Base-by-base conservation (phyloP, 2,329 filamentous ascomycete genomes). In the Penicillium crustosum region DNA sequence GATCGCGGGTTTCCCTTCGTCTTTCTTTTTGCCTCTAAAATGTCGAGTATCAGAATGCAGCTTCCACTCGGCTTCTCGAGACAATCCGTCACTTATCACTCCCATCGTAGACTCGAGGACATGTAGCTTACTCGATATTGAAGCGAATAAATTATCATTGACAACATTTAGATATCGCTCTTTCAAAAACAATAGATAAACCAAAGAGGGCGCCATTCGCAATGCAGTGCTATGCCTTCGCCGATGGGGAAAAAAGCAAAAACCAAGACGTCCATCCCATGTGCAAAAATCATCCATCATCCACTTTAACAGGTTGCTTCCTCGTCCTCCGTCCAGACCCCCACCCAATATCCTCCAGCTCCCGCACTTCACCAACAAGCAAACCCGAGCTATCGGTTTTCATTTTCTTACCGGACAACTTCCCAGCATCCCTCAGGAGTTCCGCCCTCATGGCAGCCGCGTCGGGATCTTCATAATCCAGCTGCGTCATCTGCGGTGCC, bases 391-490 rank as follows among this genome's bases (percentile, higher is more conserved):
- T 50, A 13, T 63, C 58, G 19, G 62, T 53, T 17, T 56, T 51
- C 15, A 57, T 55, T 5, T 63, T 57, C 53, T 72, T 71, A 17
- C 78, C 58, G 65, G 79, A 60, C 67, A 81, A 33, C 66, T 83
- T 66, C 68, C 79, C 61, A 0, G 72, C 71, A 52, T 71, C 60
- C 5, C 80, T 79, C 61, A 82, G 79, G 29, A 80, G 81, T 38
- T 80, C 81, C 35, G 84, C 82, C n/a, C 81, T 81, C 66, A 84
- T 83, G 53, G 80, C 80, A 13, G 80, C 78, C 2, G 82, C 82
- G 45, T 85, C 78, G 1, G 77, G 73, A 58, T 80, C 78, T 57
- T 81, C 78, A 55, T 81, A 81, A 29, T 77, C 76, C 19, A 81
- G 65, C 62, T 81, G 78, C 6, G 79, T 81, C 75, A 79, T 75